A percentile compares a stretch with the other conserved stretches of the same genome.
Conservation (phyloP, 179 eudicot species). For the Spergularia azorica region DNA sequence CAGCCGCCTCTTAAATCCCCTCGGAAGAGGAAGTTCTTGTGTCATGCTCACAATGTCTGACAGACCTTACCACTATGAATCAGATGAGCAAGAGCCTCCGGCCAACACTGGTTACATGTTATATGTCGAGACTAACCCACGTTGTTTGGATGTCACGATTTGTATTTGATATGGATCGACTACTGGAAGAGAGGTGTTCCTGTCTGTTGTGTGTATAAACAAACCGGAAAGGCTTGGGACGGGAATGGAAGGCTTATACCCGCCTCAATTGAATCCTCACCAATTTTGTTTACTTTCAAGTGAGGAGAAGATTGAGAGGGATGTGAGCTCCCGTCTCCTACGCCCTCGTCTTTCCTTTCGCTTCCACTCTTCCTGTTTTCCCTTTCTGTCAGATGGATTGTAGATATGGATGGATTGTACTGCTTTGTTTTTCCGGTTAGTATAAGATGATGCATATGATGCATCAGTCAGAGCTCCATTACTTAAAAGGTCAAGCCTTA, state of each 20-base stretch:
- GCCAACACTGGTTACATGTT: slow-evolving; percentile 8
- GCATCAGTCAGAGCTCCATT: neutral
- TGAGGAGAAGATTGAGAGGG: neutral
- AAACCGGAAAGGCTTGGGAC: neutral
- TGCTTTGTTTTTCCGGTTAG: slow-evolving; percentile 10
- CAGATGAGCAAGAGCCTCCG: neutral
- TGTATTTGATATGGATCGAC: slow-evolving; percentile 2
- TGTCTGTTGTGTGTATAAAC: neutral
- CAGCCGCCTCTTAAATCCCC: neutral
- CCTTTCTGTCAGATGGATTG: neutral
- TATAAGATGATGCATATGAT: neutral
- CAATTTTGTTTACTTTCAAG: neutral
- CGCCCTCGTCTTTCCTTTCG: neutral
- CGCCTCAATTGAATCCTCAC: neutral
- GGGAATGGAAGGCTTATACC: neutral
- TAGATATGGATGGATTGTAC: slow-evolving; percentile 22
- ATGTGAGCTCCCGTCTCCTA: slow-evolving; percentile 1
- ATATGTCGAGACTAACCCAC: neutral
- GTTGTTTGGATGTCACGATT: slow-evolving; percentile 9
- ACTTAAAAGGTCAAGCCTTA: too few species aligned
- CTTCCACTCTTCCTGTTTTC: neutral
- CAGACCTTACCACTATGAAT: neutral
- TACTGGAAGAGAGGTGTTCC: neutral
- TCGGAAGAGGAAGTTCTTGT: neutral
- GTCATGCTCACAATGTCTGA: neutral